Base-by-base conservation (phyloP, 2,329 filamentous ascomycete species). In the Fusarium protoensiforme region DNA sequence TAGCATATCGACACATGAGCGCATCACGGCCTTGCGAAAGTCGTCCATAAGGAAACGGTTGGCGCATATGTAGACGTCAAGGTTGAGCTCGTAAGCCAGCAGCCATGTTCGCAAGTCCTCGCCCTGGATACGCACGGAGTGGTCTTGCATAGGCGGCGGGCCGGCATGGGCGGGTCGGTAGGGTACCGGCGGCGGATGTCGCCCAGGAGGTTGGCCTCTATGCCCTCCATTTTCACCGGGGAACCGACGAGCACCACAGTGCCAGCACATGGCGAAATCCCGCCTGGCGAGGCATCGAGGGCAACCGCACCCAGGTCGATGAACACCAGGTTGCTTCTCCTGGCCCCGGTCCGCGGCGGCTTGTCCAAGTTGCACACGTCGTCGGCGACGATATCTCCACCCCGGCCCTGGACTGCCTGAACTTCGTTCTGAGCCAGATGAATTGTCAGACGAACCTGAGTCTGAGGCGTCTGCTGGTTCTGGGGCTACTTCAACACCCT, bases 21-120 rank as follows among this genome's bases (percentile, higher is more conserved):
- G 81, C 58, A 84, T 80, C 39, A 87, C 81, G 51, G 81, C 82
- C 6, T 65, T 68, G 73, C 86, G 85, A 77, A 88, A 85, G 57
- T 83, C 83, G 29, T 84, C 81, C 75, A 88, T 83, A 61, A 87
- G 80, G 75, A 84, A 87, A 60, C 84, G 83, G 71, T 86, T 82
- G 9, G 86, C 86, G 61, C 85, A 84, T 60, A 87, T 84, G 77
- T 88, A 87, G 14, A 87, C 85, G 61, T 87, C 84, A 14, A 88
- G 73, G 73, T 84, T 84, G 38, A 87, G 81, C 69, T 85, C 82
- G 73, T 86, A 87, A 2, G 84, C 78, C 56, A 86, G 78, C 5
- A 86, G 80, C 85, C 85, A 88, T 5, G 85, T 85, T 16, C 81
- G 81, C 68, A 87, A 75, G 75, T 87, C 85, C 71, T 86, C 83